phyloP scores from a whole-genome alignment of 768 basidiomycete species.

The Suillus clintonianus region DNA sequence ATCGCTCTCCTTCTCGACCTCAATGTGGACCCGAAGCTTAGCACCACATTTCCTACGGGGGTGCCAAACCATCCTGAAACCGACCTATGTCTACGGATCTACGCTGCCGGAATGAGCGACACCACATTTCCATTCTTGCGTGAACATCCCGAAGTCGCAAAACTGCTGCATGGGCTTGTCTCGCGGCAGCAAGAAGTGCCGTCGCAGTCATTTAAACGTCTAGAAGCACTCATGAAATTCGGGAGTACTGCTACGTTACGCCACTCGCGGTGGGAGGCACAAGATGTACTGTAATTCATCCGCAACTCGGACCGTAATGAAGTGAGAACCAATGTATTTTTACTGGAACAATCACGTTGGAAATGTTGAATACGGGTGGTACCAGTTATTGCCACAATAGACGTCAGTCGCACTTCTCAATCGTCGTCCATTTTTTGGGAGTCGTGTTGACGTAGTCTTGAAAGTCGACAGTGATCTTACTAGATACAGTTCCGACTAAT shows the following conservation, averaged over 20 bases:
- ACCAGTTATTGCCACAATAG: no score
- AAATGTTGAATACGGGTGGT: no score
- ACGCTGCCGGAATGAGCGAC: background rate
- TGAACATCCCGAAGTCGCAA: background rate
- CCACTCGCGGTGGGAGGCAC: background rate
- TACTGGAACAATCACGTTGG: no score
- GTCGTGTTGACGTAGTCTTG: no score
- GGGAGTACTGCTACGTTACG: background rate
- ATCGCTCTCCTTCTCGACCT: constrained; percentile 1
- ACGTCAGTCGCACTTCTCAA: no score
- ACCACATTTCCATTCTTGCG: background rate
- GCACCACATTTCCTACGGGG: background rate
- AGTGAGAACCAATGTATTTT: no score
- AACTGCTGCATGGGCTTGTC: background rate
- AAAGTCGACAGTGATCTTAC: no score
- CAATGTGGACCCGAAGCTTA: background rate
- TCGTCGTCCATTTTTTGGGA: no score
- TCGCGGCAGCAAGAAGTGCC: background rate
- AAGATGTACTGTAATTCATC: background rate
- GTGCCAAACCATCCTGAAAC: background rate
- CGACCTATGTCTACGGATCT: background rate
- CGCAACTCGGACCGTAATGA: no score
- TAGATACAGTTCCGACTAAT: no score
- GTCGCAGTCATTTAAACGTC: background rate
- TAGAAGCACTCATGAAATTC: background rate